Percentiles rank a stretch among this genome's conserved stretches.
Evolutionary conservation across 2,329 filamentous ascomycete species (phyloP).

Genomic region (Pseudogymnoascus sp.): DNA sequence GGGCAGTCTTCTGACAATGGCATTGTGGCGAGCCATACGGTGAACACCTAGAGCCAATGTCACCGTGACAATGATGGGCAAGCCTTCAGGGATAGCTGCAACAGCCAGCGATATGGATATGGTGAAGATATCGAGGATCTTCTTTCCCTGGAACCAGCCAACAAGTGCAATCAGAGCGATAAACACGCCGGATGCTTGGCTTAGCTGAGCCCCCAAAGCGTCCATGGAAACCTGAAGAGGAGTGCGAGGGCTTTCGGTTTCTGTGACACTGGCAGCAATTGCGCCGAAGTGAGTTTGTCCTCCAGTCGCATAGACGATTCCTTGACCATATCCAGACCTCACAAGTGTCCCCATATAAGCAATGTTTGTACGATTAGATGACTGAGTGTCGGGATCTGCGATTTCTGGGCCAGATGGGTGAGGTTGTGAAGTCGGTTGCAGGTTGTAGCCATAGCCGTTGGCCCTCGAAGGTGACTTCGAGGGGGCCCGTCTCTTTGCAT

Average conservation of each 20-base stretch:
- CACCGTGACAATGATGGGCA: conserved; percentile 97
- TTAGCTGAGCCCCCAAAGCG: conserved; percentile 88
- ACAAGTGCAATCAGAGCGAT: conserved; percentile 90
- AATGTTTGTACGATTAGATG: conserved; percentile 78
- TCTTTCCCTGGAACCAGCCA: conserved; percentile 82
- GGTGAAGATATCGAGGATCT: conserved; percentile 88
- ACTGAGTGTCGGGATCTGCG: conserved; percentile 55
- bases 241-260: conserved; percentile 90
- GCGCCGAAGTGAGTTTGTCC: conserved; percentile 91
- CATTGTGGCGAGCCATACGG: conserved; percentile 89
- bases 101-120: conserved; percentile 96
- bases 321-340: conserved; percentile 88
- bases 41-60: conserved; percentile 91
- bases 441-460: conserved; percentile 14
- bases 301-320: conserved; percentile 94
- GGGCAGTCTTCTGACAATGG: conserved; percentile 89
- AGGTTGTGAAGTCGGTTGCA: conserved; percentile 33
- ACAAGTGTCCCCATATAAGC: conserved; percentile 98
- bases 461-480: conserved; percentile 9
- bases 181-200: conserved; percentile 91
- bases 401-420: conserved; percentile 50
- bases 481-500: conserved; percentile 36
- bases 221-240: conserved; percentile 96
- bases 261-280: conserved; percentile 87
- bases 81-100: conserved; percentile 88